Evolutionary conservation across 306 rosid genomes (phyloP).

Genomic region (Luffa aegyptiaca): DNA sequence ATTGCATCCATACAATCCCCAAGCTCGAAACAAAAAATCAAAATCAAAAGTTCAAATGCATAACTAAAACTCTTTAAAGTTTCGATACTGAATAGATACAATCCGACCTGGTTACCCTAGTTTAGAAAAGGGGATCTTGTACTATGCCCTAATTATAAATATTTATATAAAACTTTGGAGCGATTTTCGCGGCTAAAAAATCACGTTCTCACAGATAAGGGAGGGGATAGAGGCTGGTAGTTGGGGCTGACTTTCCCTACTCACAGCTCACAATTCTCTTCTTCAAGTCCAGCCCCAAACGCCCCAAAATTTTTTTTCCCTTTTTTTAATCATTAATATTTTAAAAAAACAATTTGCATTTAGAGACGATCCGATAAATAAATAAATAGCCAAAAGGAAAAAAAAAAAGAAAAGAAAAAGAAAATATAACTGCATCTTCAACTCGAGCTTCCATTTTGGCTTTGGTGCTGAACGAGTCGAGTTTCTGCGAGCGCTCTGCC

Average conservation of each 20-base stretch:
- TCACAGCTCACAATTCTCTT: not conserved
- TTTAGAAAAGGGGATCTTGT: not conserved
- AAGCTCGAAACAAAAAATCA: no score
- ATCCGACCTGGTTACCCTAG: not conserved
- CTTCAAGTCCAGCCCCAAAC: not conserved
- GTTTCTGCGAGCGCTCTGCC: conserved; percentile 4
- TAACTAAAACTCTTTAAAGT: not conserved
- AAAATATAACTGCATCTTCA: conserved; percentile 9
- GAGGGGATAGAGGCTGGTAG: not conserved
- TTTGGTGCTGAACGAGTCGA: conserved; percentile 15
- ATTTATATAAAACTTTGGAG: not conserved
- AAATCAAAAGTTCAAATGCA: no score
- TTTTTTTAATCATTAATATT: not conserved
- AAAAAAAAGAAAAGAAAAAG: not conserved
- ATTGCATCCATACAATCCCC: no score
- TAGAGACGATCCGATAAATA: not conserved
- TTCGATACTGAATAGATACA: no score
- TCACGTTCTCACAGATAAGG: not conserved
- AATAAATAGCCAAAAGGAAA: not conserved
- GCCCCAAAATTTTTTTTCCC: not conserved
- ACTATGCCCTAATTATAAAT: not conserved
- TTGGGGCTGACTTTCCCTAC: not conserved
- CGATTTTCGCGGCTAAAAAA: not conserved
- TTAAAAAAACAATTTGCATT: not conserved
- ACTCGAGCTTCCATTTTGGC: conserved; percentile 8